Percentiles rank a stretch among this genome's conserved stretches.
These are phyloP conservation scores for Antitrichia curtipendula DNA, from an alignment of 225 moss, liverwort and hornwort species.

Conservation along the genomic window DNA sequence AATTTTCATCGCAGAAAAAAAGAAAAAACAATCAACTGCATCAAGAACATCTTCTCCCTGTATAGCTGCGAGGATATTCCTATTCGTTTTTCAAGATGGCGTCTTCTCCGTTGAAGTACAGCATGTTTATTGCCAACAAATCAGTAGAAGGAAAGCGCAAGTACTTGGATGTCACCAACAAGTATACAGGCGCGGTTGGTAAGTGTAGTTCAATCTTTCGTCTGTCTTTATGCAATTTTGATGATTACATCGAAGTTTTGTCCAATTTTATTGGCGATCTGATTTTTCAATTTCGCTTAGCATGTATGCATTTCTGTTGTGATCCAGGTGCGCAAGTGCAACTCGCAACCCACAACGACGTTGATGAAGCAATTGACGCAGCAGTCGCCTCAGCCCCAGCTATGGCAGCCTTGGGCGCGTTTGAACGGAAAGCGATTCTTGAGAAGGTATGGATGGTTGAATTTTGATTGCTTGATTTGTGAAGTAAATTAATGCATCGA, in stretches of 20 bases:
- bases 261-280: not conserved
- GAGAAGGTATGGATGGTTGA: slow-evolving; percentile 28
- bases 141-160: slow-evolving; percentile 20
- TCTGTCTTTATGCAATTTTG: not conserved
- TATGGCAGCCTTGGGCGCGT: slow-evolving; percentile 56
- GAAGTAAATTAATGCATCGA: not conserved
- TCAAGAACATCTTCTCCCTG: not conserved
- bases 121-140: slow-evolving; percentile 59
- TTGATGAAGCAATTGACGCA: slow-evolving; percentile 65
- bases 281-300: not conserved
- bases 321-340: slow-evolving; percentile 65
- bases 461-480: not conserved
- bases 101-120: slow-evolving; percentile 17
- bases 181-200: slow-evolving; percentile 71
- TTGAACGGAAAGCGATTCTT: slow-evolving; percentile 59
- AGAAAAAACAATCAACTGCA: not conserved
- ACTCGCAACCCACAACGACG: slow-evolving; percentile 53
- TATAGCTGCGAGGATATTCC: not conserved
- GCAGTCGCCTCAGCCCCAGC: slow-evolving; percentile 70
- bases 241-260: not conserved
- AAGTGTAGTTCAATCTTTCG: not conserved
- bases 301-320: not conserved
- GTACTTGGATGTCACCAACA: slow-evolving; percentile 73
- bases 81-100: slow-evolving; percentile 8
- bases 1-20: not conserved